Conservation (phyloP, 2,329 filamentous ascomycete genomes). For the Colletotrichum orbiculare region DNA sequence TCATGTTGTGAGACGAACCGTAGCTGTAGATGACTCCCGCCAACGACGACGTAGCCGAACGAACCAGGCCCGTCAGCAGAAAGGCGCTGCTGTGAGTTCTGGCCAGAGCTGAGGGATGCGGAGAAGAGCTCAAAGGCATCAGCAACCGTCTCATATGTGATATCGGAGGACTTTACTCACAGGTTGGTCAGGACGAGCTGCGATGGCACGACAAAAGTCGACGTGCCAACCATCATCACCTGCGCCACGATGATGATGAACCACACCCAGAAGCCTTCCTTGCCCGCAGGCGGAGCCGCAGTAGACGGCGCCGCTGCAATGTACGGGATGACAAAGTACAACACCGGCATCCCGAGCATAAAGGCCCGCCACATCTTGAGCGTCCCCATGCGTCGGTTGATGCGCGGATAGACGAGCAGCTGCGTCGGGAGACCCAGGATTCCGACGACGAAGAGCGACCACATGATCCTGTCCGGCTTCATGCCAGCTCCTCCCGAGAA, state of each 20-base stretch:
- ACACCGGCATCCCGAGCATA: slow-evolving; percentile 13
- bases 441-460: slow-evolving; percentile 16
- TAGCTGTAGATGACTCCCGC: slow-evolving; percentile 24
- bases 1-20: slow-evolving; percentile 21
- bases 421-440: slow-evolving; percentile 18
- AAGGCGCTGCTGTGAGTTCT: slow-evolving; percentile 27
- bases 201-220: slow-evolving; percentile 25
- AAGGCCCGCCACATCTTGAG: slow-evolving; percentile 19
- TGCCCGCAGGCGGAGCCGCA: slow-evolving; percentile 7
- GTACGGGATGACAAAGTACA: slow-evolving; percentile 20
- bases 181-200: slow-evolving; percentile 25
- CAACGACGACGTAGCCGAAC: slow-evolving; percentile 16
- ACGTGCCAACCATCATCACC: slow-evolving; percentile 20
- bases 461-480: slow-evolving; percentile 13
- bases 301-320: slow-evolving; percentile 21
- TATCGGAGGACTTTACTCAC: background rate
- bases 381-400: slow-evolving; percentile 18
- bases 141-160: background rate
- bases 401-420: slow-evolving; percentile 12
- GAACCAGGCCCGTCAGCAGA: slow-evolving; percentile 17
- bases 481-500: slow-evolving; percentile 21
- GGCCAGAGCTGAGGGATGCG: slow-evolving; percentile 24
- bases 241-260: slow-evolving; percentile 19
- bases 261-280: slow-evolving; percentile 20
- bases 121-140: slow-evolving; percentile 6